Evolutionary conservation across 2,329 filamentous ascomycete species (phyloP).

Genomic region (Shiraia bambusicola): DNA sequence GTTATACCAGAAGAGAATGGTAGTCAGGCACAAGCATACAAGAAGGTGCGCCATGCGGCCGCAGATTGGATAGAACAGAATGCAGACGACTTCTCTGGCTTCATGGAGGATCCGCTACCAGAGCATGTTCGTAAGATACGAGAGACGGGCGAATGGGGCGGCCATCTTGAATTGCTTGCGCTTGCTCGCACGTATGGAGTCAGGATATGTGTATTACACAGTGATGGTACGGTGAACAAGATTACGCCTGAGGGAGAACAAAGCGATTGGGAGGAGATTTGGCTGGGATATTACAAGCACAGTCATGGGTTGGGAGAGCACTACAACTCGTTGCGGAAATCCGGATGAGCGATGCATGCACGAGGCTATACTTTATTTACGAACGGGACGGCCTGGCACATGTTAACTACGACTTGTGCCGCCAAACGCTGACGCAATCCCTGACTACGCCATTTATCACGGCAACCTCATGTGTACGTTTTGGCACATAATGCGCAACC

Average conservation of each 20-base stretch:
- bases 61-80: slow-evolving; percentile 76
- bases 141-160: slow-evolving; percentile 93
- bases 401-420: slow-evolving; percentile 32
- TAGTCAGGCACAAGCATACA: slow-evolving; percentile 53
- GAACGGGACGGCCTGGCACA: not conserved
- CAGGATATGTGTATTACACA: slow-evolving; percentile 80
- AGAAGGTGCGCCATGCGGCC: slow-evolving; percentile 67
- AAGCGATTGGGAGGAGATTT: slow-evolving; percentile 62
- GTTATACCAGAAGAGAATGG: slow-evolving; percentile 16
- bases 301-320: slow-evolving; percentile 94
- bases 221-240: slow-evolving; percentile 74
- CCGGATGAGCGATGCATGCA: slow-evolving; percentile 20
- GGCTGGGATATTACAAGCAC: slow-evolving; percentile 94
- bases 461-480: slow-evolving; percentile 55
- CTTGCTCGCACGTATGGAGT: slow-evolving; percentile 78
- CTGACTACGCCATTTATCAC: slow-evolving; percentile 51
- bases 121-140: slow-evolving; percentile 74
- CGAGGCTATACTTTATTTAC: not conserved
- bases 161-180: slow-evolving; percentile 84
- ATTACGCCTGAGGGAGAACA: slow-evolving; percentile 58
- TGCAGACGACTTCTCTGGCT: slow-evolving; percentile 79
- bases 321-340: slow-evolving; percentile 78
- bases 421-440: slow-evolving; percentile 55
- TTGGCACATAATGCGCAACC: slow-evolving; percentile 58
- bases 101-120: slow-evolving; percentile 78